phyloP scores from a whole-genome alignment of 345 rosid genomes.

The Moricandia moricandioides region DNA sequence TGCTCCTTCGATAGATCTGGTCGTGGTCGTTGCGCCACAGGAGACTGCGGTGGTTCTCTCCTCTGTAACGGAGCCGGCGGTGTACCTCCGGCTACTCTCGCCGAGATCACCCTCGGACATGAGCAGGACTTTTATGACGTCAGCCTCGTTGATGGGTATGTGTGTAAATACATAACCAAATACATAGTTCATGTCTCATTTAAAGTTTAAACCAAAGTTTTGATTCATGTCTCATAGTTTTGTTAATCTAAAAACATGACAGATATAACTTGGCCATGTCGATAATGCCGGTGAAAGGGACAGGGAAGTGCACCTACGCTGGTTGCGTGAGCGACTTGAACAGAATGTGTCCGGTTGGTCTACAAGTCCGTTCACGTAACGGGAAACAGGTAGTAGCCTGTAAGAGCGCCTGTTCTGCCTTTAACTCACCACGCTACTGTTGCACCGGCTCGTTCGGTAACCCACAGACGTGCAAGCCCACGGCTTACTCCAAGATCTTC shows the following conservation, averaged over 20 bases:
- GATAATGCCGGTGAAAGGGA: slow-evolving; percentile 31
- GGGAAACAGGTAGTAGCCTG: slow-evolving; percentile 43
- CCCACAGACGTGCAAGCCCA: slow-evolving; percentile 48
- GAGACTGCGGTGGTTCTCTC: slow-evolving; percentile 44
- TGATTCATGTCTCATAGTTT: not conserved
- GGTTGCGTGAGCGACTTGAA: slow-evolving; percentile 39
- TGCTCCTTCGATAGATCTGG: slow-evolving; percentile 42
- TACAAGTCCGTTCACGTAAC: slow-evolving; percentile 29
- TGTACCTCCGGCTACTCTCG: slow-evolving; percentile 47
- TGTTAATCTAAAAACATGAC: not conserved
- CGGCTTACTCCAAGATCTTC: slow-evolving; percentile 45
- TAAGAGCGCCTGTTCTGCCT: slow-evolving; percentile 50
- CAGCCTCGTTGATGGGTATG: slow-evolving; percentile 49
- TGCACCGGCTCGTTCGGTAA: slow-evolving; percentile 45
- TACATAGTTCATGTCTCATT: not conserved
- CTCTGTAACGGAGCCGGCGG: slow-evolving; percentile 46
- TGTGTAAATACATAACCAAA: not conserved
- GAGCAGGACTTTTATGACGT: slow-evolving; percentile 47
- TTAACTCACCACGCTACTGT: slow-evolving; percentile 42
- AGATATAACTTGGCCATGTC: slow-evolving; percentile 43
- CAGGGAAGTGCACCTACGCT: slow-evolving; percentile 31
- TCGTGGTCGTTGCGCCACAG: slow-evolving; percentile 39
- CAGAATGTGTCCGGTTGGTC: slow-evolving; percentile 40
- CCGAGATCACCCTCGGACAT: slow-evolving; percentile 49
- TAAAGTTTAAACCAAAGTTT: not conserved